Conservation (phyloP, 2,329 filamentous ascomycete genomes). For the Metarhizium rileyi region DNA sequence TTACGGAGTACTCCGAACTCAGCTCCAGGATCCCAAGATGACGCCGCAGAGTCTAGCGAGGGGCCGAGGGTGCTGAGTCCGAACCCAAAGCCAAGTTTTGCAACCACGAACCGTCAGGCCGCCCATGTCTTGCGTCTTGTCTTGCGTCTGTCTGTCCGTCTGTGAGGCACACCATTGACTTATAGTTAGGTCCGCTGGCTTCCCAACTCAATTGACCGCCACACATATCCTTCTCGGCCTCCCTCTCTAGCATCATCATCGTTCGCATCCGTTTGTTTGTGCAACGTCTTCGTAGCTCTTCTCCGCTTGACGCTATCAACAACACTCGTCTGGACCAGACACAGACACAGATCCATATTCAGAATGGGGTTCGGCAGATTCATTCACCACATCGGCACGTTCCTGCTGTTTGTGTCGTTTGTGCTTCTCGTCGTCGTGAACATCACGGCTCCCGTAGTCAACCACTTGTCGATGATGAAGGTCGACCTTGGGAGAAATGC, state of each 20-base stretch:
- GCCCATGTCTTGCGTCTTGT: not conserved
- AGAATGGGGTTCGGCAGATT: conserved; percentile 38
- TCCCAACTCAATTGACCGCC: not conserved
- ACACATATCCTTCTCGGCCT: not conserved
- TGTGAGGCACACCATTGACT: conserved; percentile 2
- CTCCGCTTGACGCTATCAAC: not conserved
- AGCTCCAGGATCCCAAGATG: not conserved
- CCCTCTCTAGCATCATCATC: not conserved
- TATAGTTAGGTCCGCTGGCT: conserved; percentile 5
- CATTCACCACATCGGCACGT: conserved; percentile 48
- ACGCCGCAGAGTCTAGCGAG: not conserved
- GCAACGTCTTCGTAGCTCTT: not conserved
- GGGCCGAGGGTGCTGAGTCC: not conserved
- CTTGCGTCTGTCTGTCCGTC: too few relatives aligned
- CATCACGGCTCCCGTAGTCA: conserved; percentile 49
- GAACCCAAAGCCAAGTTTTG: not conserved
- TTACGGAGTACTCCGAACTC: too few relatives aligned
- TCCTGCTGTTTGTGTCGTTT: conserved; percentile 44
- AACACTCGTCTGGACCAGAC: not conserved
- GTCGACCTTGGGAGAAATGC: conserved; percentile 34
- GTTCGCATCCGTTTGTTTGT: not conserved
- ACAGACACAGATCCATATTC: not conserved
- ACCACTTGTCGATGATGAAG: conserved; percentile 42
- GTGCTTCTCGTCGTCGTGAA: conserved; percentile 48
- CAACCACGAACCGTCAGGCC: conserved; percentile 3